Conservation (phyloP, 257 asterid species). For the Catharanthus roseus region DNA sequence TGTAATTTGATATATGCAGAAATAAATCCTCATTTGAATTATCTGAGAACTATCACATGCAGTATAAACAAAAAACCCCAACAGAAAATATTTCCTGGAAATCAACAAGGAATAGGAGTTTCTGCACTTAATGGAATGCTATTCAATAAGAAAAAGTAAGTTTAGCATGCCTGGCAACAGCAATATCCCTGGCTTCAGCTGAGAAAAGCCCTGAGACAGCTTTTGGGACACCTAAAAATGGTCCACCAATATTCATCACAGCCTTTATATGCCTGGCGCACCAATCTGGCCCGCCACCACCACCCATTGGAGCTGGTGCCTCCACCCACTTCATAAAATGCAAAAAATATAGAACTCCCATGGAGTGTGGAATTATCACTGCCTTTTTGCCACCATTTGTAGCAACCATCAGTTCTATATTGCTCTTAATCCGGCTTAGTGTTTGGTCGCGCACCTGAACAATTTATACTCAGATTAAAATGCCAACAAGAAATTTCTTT, state of each 20-base stretch:
- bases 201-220: slow-evolving; percentile 80
- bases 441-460: slow-evolving; percentile 75
- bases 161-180: slow-evolving; percentile 58
- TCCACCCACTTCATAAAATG: slow-evolving; percentile 98
- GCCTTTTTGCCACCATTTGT: slow-evolving; percentile 79
- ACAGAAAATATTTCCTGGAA: not conserved
- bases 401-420: slow-evolving; percentile 76
- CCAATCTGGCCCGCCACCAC: slow-evolving; percentile 93
- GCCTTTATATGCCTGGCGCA: slow-evolving; percentile 83
- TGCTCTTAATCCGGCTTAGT: slow-evolving; percentile 70
- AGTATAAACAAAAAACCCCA: not conserved
- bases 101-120: not conserved
- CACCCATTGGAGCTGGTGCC: slow-evolving; percentile 89
- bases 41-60: not conserved
- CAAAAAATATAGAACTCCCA: slow-evolving; percentile 81
- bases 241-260: slow-evolving; percentile 90
- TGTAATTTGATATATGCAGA: slow-evolving; percentile 47
- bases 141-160: not conserved
- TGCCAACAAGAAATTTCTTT: not conserved
- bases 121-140: not conserved
- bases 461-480: slow-evolving; percentile 5
- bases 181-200: slow-evolving; percentile 74
- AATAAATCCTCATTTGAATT: slow-evolving; percentile 22
- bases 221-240: slow-evolving; percentile 73
- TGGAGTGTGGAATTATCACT: slow-evolving; percentile 83